A percentile compares a stretch with the other conserved stretches of the same genome.
Conservation (phyloP, 164 flowering plant genomes). For the Berberis thunbergii region DNA sequence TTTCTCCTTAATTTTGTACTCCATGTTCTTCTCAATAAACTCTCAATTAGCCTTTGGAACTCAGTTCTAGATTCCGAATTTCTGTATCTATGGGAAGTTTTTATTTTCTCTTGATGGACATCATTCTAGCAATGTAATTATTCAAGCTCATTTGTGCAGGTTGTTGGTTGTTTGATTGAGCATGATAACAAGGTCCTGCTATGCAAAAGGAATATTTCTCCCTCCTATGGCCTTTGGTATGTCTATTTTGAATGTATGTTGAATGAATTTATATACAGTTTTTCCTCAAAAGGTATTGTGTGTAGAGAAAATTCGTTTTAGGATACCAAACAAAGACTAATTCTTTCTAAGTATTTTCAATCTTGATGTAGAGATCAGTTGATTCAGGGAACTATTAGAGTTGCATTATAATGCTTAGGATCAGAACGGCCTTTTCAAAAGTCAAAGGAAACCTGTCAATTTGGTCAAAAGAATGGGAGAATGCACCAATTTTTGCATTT, state of each 20-base stretch:
- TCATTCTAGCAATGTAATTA: neutral
- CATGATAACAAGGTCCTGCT: conserved; percentile 77
- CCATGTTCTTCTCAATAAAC: too few relatives aligned
- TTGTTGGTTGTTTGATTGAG: conserved; percentile 91
- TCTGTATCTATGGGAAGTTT: neutral
- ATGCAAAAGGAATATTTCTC: conserved; percentile 86
- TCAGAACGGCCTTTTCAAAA: too few relatives aligned
- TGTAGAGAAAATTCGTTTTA: neutral
- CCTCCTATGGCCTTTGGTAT: conserved; percentile 90
- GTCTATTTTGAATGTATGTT: conserved; percentile 10
- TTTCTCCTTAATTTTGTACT: too few relatives aligned
- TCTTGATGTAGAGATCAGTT: too few relatives aligned
- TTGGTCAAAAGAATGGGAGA: too few relatives aligned
- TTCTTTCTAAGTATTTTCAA: too few relatives aligned
- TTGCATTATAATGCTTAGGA: too few relatives aligned
- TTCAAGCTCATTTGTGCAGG: conserved; percentile 28
- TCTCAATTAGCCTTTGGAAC: too few relatives aligned
- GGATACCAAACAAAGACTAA: too few relatives aligned
- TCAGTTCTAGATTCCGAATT: neutral
- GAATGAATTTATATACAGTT: neutral
- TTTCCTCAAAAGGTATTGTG: neutral
- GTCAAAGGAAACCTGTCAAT: too few relatives aligned
- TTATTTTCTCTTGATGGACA: neutral
- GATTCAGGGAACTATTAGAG: too few relatives aligned
- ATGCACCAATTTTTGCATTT: too few relatives aligned